A percentile compares a stretch with the other conserved stretches of the same genome.
Evolutionary conservation across 2,329 filamentous ascomycete genomes (phyloP).

Genomic region (Sclerotinia borealis): DNA sequence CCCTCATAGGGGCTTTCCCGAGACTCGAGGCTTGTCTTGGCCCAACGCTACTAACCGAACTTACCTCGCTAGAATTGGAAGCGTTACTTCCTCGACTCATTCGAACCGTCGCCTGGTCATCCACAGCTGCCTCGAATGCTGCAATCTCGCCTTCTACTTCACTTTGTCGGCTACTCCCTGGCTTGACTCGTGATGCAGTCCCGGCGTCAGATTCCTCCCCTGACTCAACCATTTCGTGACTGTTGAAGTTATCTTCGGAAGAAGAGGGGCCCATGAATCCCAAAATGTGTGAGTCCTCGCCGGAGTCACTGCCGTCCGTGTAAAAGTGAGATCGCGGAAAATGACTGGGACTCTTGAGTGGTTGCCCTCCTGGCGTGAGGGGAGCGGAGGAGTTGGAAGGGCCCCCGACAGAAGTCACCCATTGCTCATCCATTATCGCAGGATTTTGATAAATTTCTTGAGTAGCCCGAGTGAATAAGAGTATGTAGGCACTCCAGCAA

Average conservation of each 20-base stretch:
- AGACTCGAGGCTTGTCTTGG: not conserved
- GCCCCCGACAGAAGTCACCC: not conserved
- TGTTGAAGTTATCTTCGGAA: constrained; percentile 13
- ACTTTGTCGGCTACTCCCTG: not conserved
- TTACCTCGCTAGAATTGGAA: not conserved
- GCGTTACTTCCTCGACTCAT: constrained; percentile 5
- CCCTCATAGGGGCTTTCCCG: constrained; percentile 10
- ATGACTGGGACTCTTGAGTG: constrained; percentile 5
- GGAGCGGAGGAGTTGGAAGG: not conserved
- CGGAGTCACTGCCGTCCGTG: constrained; percentile 9
- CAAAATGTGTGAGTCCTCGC: constrained; percentile 11
- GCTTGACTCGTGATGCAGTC: not conserved
- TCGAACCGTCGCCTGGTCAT: constrained; percentile 9
- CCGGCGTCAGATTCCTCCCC: constrained; percentile 4
- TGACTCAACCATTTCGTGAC: constrained; percentile 5
- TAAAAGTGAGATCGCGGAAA: constrained; percentile 12
- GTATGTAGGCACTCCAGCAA: not conserved
- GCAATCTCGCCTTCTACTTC: not conserved
- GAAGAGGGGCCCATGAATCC: constrained; percentile 10
- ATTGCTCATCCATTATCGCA: constrained; percentile 1
- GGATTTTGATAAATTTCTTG: not conserved
- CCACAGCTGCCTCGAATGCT: not conserved
- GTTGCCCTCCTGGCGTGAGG: not conserved
- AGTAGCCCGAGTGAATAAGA: not conserved
- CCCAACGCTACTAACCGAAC: not conserved